Percentiles rank a stretch among this genome's conserved stretches.
phyloP scores from a whole-genome alignment of 352 stramenopile genomes.

The Phytophthora nicotianae region DNA sequence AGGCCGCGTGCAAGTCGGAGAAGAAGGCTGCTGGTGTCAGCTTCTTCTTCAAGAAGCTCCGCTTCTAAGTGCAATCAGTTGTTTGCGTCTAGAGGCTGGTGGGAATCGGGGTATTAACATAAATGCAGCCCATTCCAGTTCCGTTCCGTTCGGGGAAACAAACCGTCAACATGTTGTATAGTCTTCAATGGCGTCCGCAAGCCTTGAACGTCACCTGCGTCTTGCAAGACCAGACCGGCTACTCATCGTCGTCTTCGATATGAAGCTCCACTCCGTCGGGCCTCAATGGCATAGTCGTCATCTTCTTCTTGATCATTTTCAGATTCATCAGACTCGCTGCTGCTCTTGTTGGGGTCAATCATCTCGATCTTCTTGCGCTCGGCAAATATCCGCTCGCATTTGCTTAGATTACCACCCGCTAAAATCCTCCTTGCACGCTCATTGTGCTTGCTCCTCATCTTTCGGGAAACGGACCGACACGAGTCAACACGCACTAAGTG shows the following conservation, averaged over 20 bases:
- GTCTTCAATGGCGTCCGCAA: slow-evolving; percentile 6
- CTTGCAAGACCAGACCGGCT: neutral
- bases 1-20: slow-evolving; percentile 95
- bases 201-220: no score
- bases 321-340: slow-evolving; percentile 43
- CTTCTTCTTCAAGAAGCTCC: slow-evolving; percentile 99
- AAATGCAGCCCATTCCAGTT: slow-evolving; percentile 72
- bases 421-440: slow-evolving; percentile 26
- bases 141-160: slow-evolving; percentile 56
- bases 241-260: slow-evolving; percentile 24
- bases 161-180: slow-evolving; percentile 25
- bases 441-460: slow-evolving; percentile 49
- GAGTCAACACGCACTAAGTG: slow-evolving; percentile 72
- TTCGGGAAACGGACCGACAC: slow-evolving; percentile 66
- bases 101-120: slow-evolving; percentile 55
- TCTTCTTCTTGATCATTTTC: slow-evolving; percentile 22
- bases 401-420: slow-evolving; percentile 24
- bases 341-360: slow-evolving; percentile 37
- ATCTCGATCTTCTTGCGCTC: slow-evolving; percentile 45
- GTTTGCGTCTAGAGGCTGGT: slow-evolving; percentile 53
- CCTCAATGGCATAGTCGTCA: slow-evolving; percentile 30
- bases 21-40: slow-evolving; percentile 97
- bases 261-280: slow-evolving; percentile 10
- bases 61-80: slow-evolving; percentile 94
- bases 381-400: slow-evolving; percentile 45